Evolutionary conservation across 352 stramenopile species (phyloP).

Genomic region (Phytopythium oedochilum): DNA sequence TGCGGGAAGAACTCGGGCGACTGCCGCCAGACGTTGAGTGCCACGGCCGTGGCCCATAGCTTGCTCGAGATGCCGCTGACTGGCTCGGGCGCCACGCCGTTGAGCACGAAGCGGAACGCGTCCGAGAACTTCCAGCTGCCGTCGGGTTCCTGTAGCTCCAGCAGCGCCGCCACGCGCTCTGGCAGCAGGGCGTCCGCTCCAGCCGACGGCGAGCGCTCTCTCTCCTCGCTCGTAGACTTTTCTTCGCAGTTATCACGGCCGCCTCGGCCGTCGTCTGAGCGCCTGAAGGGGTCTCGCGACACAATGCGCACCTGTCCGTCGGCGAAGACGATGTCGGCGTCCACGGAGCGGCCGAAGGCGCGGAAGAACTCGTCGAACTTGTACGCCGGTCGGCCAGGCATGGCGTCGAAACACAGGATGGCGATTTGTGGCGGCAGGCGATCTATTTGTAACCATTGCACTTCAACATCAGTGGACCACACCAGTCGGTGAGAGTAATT

Average conservation of each 20-base stretch:
- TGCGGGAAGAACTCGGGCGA: constrained; percentile 55
- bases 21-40: constrained; percentile 47
- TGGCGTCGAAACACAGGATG: neutral
- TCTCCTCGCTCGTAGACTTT: neutral
- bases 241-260: neutral
- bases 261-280: neutral
- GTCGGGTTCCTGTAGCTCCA: constrained; percentile 47
- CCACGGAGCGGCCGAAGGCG: constrained; percentile 58
- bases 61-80: constrained; percentile 42
- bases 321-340: constrained; percentile 27
- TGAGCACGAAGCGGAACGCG: constrained; percentile 51
- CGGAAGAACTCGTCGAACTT: constrained; percentile 66
- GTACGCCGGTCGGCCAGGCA: constrained; percentile 9
- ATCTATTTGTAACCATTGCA: no score
- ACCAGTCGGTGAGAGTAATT: no score
- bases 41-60: constrained; percentile 58
- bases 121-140: constrained; percentile 60
- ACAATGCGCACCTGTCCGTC: constrained; percentile 39
- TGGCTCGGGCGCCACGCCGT: constrained; percentile 33
- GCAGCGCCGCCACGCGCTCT: constrained; percentile 30
- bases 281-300: constrained; percentile 9
- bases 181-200: constrained; percentile 16
- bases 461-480: neutral
- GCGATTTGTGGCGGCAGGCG: no score
- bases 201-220: neutral